Base-by-base conservation (phyloP, 2,329 filamentous ascomycete genomes). In the Fonsecaea nubica region DNA sequence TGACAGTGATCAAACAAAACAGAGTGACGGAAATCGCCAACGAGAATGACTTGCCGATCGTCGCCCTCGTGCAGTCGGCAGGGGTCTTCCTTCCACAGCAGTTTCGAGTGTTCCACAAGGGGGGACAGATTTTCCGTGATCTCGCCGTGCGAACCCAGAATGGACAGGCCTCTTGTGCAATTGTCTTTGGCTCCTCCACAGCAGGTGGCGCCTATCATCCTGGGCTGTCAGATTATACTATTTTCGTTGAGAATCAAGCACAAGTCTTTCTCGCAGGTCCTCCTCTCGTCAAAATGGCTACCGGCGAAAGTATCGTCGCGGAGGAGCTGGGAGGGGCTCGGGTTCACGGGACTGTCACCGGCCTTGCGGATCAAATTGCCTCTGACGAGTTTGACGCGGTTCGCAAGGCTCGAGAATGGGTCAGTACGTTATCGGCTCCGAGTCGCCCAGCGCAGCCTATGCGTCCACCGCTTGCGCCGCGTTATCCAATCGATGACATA, bases 211-310 rank as follows among this genome's bases (percentile, higher is more conserved):
- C 79, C 15, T 80, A 80, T 61, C 77, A 80, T 59, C 79, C 79
- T 1, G 78, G 77, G 2, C 63, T 81, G 1, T 80, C 80, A 1
- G 75, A 81, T 64, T 81, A 82, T 62, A 81, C 79, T 7, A 79
- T 80, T 42, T 80, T 80, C 55, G 78, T 80, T 0, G 72, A 80
- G 45, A 75, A 77, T 13, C 79, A 83, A 65, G 80, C 79, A 0
- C 80, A 82, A 62, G 80, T 78, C 0, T 83, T 82, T 58, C 74
- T 82, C 0, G 81, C 77, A 7, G 80, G 81, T 0, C 81, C 81
- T 0, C 81, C 81, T 0, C 73, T 82, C 5, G 80, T 82, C 0
- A 81, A 82, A 65, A 82, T 82, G 80, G 80, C 81, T 0, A 83
- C 80, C 0, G 80, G 81, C 2, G 80, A 83, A 59, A 68, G 78